Evolutionary conservation across 78 protist genomes (phyloP).

Genomic region (Trichosphaerium sp.): DNA sequence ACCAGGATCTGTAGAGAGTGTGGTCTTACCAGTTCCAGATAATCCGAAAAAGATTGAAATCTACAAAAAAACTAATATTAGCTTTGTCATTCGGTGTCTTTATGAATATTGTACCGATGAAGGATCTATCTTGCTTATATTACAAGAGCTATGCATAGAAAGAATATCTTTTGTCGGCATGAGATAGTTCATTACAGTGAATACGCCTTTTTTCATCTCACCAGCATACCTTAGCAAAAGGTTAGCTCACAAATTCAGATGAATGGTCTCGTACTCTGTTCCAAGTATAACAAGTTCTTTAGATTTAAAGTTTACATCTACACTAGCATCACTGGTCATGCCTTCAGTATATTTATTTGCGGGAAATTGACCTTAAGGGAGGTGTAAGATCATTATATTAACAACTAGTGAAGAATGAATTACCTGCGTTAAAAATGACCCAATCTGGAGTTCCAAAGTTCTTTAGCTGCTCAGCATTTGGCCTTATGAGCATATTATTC

Average conservation of each 20-base stretch:
- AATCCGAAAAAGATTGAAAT: conserved; percentile 87
- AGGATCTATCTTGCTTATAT: conserved; percentile 45
- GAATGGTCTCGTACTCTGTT: no score
- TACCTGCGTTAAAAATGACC: conserved; percentile 84
- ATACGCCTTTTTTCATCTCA: conserved; percentile 94
- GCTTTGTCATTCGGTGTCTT: neutral
- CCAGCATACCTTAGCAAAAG: no score
- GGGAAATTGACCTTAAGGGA: conserved; percentile 76
- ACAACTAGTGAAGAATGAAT: no score
- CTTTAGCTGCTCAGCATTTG: conserved; percentile 59
- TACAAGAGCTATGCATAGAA: conserved; percentile 76
- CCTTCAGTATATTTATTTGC: conserved; percentile 72
- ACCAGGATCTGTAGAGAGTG: conserved; percentile 87
- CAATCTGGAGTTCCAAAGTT: conserved; percentile 78
- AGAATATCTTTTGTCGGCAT: conserved; percentile 80
- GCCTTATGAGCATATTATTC: conserved; percentile 85
- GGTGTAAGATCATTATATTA: no score
- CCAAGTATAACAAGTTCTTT: conserved; percentile 84
- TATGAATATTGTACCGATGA: neutral
- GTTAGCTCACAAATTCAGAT: no score
- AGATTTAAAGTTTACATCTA: conserved; percentile 63
- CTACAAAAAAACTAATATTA: neutral
- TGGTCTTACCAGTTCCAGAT: conserved; percentile 95
- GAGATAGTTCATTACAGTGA: conserved; percentile 82
- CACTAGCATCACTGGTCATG: conserved; percentile 60